Conservation (phyloP, 1,139 yeast genomes). For the Zygoascus hellenicus region DNA sequence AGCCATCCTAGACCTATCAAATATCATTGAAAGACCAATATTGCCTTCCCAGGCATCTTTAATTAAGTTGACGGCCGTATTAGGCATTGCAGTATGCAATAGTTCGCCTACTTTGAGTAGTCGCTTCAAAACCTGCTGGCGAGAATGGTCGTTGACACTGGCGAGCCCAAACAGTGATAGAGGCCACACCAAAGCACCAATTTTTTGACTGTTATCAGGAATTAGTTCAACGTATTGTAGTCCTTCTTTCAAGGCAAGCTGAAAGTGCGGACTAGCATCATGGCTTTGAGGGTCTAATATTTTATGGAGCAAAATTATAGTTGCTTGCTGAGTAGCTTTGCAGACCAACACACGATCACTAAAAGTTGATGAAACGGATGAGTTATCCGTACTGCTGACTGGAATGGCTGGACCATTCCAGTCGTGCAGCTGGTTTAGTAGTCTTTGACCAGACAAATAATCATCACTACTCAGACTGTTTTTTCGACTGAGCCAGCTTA, state of each 20-base stretch:
- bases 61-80: background rate
- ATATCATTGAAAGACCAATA: too few species aligned
- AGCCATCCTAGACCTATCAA: too few species aligned
- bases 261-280: background rate
- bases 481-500: slow-evolving; percentile 4
- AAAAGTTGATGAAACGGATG: background rate
- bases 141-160: background rate
- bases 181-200: background rate
- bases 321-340: background rate
- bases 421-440: background rate
- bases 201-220: background rate
- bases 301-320: background rate
- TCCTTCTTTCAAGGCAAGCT: background rate
- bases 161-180: slow-evolving; percentile 1
- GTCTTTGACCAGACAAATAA: background rate
- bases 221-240: background rate
- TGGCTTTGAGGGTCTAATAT: background rate
- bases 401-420: background rate
- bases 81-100: slow-evolving; percentile 1
- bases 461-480: background rate
- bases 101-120: background rate
- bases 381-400: background rate
- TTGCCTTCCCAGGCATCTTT: slow-evolving; percentile 1
- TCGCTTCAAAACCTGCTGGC: background rate
- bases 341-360: background rate